Evolutionary conservation across 257 asterid species (phyloP), one percentile per base, ranked within the genome.

Genomic region (Przewalskia tangutica): DNA sequence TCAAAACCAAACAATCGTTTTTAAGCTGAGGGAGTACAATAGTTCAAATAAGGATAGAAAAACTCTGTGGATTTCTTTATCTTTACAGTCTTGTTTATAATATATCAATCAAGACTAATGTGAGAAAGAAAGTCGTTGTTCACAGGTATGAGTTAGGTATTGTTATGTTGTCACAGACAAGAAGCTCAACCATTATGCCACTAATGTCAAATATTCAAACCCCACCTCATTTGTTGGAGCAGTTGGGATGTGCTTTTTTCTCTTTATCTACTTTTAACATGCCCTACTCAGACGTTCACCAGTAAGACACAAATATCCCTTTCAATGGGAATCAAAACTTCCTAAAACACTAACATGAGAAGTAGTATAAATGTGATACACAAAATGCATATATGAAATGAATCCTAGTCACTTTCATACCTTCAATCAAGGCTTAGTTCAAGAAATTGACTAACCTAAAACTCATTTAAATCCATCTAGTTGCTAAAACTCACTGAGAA

Each of bases 71-170:
- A 46, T 82, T 77, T 73, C 54, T 50, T 9, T 83, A 79, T 44
- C 81, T 27, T 62, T 23, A 66, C 77, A 34, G 38, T 59, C 32
- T 27, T 27, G 32, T 1, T 27, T 27, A 27, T 27, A 84, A 71
- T 65, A 44, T 67, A 77, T 42, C 63, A 62, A 76, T 55, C 86
- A 68, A 71, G 84, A 84, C 82, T 81, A 68, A 27, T 59, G 70
- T 40, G 73, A 82, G 80, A 56, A 67, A 75, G 62, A 87, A 88
- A 89, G 89, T 91, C 91, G 85, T 55, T 46, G 86, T 64, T 88
- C 83, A 87, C 86, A 65, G 97, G 93, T 94, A 89, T 87, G 95
- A 89, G 97, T 94, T 71, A 85, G 98, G 88, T 92, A 84, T 83
- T 64, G 71, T 80, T 64, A 82, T 84, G 77, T 84, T 83, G 88